Conservation (phyloP, 345 rosid genomes). For the Cardamine chenopodiifolia region DNA sequence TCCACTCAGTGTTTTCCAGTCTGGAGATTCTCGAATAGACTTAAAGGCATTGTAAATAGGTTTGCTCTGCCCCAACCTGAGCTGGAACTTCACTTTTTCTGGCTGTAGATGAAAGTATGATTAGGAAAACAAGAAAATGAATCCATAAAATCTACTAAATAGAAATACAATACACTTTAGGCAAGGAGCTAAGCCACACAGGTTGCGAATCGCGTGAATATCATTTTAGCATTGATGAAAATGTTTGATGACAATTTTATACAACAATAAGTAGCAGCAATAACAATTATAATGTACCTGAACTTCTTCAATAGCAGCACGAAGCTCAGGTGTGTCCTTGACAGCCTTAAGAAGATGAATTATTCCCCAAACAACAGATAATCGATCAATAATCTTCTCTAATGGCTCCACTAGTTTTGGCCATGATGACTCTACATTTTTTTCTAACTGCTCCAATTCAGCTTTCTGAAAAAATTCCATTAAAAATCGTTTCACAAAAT, state of each 20-base stretch:
- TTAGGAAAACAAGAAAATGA: neutral
- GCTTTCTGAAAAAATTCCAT: constrained; percentile 58
- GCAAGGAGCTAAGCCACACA: too few species aligned
- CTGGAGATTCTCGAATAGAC: constrained; percentile 70
- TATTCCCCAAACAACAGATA: constrained; percentile 76
- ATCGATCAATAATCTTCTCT: constrained; percentile 74
- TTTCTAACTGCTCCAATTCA: constrained; percentile 77
- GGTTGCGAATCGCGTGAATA: too few species aligned
- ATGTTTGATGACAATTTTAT: too few species aligned
- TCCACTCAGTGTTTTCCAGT: constrained; percentile 65
- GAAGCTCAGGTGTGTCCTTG: constrained; percentile 82
- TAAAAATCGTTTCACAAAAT: too few species aligned
- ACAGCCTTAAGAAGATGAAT: constrained; percentile 85
- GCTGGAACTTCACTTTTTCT: constrained; percentile 47
- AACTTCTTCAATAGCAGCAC: constrained; percentile 91
- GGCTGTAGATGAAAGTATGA: constrained; percentile 33
- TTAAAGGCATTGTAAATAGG: constrained; percentile 79
- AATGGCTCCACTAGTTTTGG: constrained; percentile 87
- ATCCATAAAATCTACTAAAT: neutral
- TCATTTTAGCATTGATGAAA: too few species aligned
- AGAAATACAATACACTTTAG: neutral
- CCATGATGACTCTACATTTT: constrained; percentile 78
- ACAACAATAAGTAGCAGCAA: neutral
- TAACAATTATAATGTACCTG: constrained; percentile 51
- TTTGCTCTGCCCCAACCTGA: constrained; percentile 84